Base-by-base conservation (phyloP, 176 grass and related monocot species). In the Eremochloa ophiuroides region DNA sequence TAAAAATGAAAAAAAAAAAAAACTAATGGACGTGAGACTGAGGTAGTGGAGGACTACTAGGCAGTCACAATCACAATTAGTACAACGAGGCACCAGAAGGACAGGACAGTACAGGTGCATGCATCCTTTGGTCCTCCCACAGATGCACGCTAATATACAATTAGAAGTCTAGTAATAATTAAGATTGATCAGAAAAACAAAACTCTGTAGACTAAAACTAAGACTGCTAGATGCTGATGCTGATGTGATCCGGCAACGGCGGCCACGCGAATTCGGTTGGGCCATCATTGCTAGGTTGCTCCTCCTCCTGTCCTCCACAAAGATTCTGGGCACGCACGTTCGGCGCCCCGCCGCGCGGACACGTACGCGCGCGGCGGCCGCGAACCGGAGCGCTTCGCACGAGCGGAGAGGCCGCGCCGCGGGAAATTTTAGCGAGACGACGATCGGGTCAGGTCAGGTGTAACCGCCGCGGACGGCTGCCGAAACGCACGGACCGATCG, bases 221-320 rank as follows among this genome's bases (percentile, higher is more conserved):
- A 74, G 69, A 80, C 44, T 1, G 4, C 13, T 35, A 35, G 34
- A 35, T 35, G 34, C 3, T 40, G 83, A 79, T 80, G 76, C 7
- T 59, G 84, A 81, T 86, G 84, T 80, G 84, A 86, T 86, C 60
- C 31, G 14, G 80, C 74, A 47, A 67, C 55, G 51, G 51, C 55
- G 11, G 10, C 74, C 16, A 27, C 81, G 42, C 67, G 10, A 79
- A 67, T 84, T 84, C 81, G 40, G 81, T 84, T 75, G 87, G 1
- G 5, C 4, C 50, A 41, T 69, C 69, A 75, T 51, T 6, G 40
- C 10, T 14, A n/a, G n/a, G n/a, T 15, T 39, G 13, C 20, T 7
- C 30, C 18, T 15, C 5, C 1, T 6, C 8, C 16, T 11, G 1
- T 28, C 70, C 8, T 15, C 53, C 68, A 9, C 86, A 73, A 48